Percentiles rank a stretch among this genome's conserved stretches.
These are phyloP conservation scores for Ustilago cynodontis DNA, from an alignment of 1,284 basidiomycete species.

Conservation along the genomic window DNA sequence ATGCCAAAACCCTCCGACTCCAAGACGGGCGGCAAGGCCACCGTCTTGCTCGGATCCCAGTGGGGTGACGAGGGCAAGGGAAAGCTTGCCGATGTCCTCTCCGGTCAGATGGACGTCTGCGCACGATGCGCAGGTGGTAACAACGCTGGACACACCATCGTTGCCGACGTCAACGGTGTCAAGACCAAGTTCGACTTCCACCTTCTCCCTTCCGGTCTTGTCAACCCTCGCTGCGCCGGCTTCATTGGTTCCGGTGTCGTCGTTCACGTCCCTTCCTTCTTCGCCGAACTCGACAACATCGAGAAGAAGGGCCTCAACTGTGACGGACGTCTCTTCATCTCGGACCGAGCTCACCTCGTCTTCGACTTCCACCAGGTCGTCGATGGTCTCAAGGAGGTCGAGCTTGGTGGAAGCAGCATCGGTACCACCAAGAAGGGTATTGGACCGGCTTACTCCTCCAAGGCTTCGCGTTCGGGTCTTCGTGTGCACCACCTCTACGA, in stretches of 20 bases:
- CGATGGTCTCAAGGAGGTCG: constrained; percentile 96
- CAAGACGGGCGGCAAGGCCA: constrained; percentile 63
- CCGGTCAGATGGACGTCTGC: constrained; percentile 87
- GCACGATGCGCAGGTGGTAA: constrained; percentile 97
- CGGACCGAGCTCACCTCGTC: constrained; percentile 95
- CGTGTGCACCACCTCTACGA: constrained; percentile 97
- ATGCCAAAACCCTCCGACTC: constrained; percentile 66
- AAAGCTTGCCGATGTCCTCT: constrained; percentile 68
- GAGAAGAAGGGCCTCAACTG: constrained; percentile 84
- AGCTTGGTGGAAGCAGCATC: constrained; percentile 90
- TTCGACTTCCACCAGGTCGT: constrained; percentile 99
- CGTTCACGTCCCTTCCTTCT: constrained; percentile 94
- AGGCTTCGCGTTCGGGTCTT: constrained; percentile 94
- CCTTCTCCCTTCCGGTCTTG: constrained; percentile 89
- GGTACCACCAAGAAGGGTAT: constrained; percentile 98
- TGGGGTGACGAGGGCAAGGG: constrained; percentile 70
- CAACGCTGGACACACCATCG: constrained; percentile 98
- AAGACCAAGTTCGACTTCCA: constrained; percentile 94
- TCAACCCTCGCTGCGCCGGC: constrained; percentile 87
- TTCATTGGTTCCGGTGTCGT: constrained; percentile 95
- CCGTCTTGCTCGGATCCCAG: constrained; percentile 67
- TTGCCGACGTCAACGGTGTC: constrained; percentile 81
- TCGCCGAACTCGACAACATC: constrained; percentile 89
- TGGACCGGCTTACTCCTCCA: constrained; percentile 97
- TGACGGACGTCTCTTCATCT: constrained; percentile 86